Conservation (phyloP, 1,284 basidiomycete species). For the Inonotus obliquus region DNA sequence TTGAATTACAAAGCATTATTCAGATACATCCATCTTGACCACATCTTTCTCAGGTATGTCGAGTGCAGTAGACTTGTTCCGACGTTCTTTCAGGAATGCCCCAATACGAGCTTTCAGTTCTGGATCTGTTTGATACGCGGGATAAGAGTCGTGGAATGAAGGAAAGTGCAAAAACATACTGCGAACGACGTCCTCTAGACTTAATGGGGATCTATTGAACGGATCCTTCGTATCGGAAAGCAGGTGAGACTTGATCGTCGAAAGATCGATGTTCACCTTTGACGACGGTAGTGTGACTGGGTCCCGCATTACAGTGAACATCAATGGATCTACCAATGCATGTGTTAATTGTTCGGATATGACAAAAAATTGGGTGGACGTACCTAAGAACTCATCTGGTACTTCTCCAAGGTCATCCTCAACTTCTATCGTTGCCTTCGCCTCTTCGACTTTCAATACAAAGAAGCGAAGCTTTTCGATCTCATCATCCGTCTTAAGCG, state of each 20-base stretch:
- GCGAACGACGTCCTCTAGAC: slow-evolving; percentile 79
- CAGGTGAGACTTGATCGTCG: slow-evolving; percentile 94
- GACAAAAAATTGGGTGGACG: slow-evolving; percentile 23
- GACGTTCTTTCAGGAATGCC: slow-evolving; percentile 50
- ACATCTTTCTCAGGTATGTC: slow-evolving; percentile 22
- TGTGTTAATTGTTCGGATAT: slow-evolving; percentile 15
- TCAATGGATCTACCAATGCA: slow-evolving; percentile 70
- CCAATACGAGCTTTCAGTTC: slow-evolving; percentile 64
- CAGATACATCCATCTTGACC: slow-evolving; percentile 33
- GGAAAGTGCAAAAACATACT: slow-evolving; percentile 36
- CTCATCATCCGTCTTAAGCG: slow-evolving; percentile 79
- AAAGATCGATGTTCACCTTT: slow-evolving; percentile 75
- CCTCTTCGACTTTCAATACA: slow-evolving; percentile 81
- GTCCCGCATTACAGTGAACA: slow-evolving; percentile 94
- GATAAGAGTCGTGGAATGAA: not conserved
- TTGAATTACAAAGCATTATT: not conserved
- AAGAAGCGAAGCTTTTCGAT: slow-evolving; percentile 72
- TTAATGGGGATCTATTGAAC: slow-evolving; percentile 81
- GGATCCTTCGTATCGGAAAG: slow-evolving; percentile 90
- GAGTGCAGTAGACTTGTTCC: slow-evolving; percentile 29
- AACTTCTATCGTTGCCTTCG: slow-evolving; percentile 70
- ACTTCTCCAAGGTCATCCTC: slow-evolving; percentile 94
- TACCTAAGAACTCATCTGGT: slow-evolving; percentile 94
- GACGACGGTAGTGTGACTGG: slow-evolving; percentile 92
- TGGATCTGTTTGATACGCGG: slow-evolving; percentile 33